Percentiles rank a stretch among this genome's conserved stretches.
These are phyloP conservation scores for Entomortierella lignicola DNA, from an alignment of 192 early-diverging fungal species.

Conservation along the genomic window DNA sequence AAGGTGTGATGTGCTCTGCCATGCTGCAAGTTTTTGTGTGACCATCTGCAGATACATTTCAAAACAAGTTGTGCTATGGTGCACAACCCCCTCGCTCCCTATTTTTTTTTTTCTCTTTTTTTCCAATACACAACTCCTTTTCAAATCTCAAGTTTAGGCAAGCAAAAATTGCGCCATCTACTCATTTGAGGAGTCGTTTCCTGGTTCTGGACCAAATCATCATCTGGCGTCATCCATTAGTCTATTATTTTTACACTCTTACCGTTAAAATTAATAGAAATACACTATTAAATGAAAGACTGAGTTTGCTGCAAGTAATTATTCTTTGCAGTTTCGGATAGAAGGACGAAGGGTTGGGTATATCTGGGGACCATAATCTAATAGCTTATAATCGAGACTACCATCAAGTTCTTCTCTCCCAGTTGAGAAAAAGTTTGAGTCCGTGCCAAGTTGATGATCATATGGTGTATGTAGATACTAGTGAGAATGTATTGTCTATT, in stretches of 20 bases:
- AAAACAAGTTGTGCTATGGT: not conserved
- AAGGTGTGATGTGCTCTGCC: not conserved
- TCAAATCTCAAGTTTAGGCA: not conserved
- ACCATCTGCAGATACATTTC: not conserved
- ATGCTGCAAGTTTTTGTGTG: not conserved
- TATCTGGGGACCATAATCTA: too few species aligned
- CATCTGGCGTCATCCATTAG: slow-evolving; percentile 47
- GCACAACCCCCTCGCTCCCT: not conserved
- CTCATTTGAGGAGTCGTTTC: not conserved
- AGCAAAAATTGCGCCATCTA: slow-evolving; percentile 10
- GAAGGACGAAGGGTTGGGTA: too few species aligned
- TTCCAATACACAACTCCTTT: not conserved
- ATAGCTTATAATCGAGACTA: too few species aligned
- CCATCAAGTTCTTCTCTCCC: too few species aligned
- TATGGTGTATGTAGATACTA: too few species aligned
- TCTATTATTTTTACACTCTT: not conserved
- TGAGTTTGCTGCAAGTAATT: too few species aligned
- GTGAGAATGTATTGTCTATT: too few species aligned
- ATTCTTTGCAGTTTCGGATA: too few species aligned
- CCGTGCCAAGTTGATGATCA: too few species aligned
- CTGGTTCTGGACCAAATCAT: slow-evolving; percentile 20
- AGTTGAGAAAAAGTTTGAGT: too few species aligned
- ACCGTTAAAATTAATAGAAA: not conserved
- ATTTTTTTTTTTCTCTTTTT: not conserved
- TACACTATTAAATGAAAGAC: not conserved